These are phyloP conservation scores for Capsella rubella DNA, from an alignment of 441 rosid species.

Conservation along the genomic window DNA sequence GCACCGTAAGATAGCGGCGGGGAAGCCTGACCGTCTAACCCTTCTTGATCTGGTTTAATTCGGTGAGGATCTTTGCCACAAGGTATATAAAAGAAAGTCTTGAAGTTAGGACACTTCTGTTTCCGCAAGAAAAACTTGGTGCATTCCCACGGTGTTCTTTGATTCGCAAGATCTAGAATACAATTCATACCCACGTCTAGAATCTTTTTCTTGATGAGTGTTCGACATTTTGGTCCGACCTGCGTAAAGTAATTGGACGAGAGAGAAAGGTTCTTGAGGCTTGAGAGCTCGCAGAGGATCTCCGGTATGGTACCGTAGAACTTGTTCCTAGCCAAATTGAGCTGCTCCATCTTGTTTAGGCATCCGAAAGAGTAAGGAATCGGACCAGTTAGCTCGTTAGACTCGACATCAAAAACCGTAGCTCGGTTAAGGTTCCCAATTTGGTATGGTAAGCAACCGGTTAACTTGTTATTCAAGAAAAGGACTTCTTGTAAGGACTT, in stretches of 20 bases:
- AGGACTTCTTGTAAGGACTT: slow-evolving; percentile 60
- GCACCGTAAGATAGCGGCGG: slow-evolving; percentile 24
- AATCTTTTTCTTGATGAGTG: slow-evolving; percentile 55
- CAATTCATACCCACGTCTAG: slow-evolving; percentile 78
- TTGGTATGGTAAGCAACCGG: slow-evolving; percentile 83
- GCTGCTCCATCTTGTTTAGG: slow-evolving; percentile 65
- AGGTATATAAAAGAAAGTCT: slow-evolving; percentile 60
- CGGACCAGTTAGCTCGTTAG: slow-evolving; percentile 65
- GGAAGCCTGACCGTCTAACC: slow-evolving; percentile 18
- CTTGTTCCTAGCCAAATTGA: slow-evolving; percentile 68
- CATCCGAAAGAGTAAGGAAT: slow-evolving; percentile 70
- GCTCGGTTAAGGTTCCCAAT: slow-evolving; percentile 63
- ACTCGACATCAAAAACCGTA: slow-evolving; percentile 62
- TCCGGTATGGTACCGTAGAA: slow-evolving; percentile 77
- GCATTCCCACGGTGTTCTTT: slow-evolving; percentile 70
- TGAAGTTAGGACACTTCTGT: slow-evolving; percentile 54
- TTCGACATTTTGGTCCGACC: slow-evolving; percentile 70
- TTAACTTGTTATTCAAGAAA: slow-evolving; percentile 66
- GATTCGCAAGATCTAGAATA: slow-evolving; percentile 67
- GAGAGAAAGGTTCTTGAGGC: slow-evolving; percentile 61
- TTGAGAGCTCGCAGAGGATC: slow-evolving; percentile 58
- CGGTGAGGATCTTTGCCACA: slow-evolving; percentile 47
- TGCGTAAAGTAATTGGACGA: slow-evolving; percentile 67
- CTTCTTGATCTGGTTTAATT: slow-evolving; percentile 33
- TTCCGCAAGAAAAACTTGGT: slow-evolving; percentile 59